These are phyloP conservation scores for Papilionanthe hybrid DNA, from an alignment of 116 monocot species.

Conservation along the genomic window DNA sequence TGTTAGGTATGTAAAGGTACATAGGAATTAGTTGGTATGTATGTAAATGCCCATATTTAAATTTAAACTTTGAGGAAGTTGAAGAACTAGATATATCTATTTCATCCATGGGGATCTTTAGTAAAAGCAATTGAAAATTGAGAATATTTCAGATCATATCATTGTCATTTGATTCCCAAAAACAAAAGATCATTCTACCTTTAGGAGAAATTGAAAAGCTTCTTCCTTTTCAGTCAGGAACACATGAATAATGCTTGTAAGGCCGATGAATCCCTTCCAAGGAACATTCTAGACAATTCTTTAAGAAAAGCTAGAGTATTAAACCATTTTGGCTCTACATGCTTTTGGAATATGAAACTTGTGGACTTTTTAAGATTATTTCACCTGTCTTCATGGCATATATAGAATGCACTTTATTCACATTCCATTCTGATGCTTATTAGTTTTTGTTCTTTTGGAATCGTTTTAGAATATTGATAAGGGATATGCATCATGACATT, in stretches of 20 bases:
- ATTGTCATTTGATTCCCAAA: not conserved
- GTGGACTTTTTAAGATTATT: not conserved
- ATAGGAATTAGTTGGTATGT: no score
- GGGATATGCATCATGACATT: no score
- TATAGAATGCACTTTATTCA: not conserved
- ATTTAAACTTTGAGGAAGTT: not conserved
- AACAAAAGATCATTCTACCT: not conserved
- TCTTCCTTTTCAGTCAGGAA: not conserved
- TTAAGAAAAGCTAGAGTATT: not conserved
- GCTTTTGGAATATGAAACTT: not conserved
- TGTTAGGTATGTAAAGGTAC: no score
- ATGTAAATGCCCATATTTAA: not conserved
- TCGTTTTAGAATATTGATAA: not conserved
- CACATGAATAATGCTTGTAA: constrained; percentile 1
- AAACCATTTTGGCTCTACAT: not conserved
- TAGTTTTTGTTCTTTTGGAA: not conserved
- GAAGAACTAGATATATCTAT: not conserved
- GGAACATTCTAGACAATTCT: not conserved
- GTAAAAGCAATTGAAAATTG: not conserved
- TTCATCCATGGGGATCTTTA: not conserved
- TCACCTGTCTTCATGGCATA: not conserved
- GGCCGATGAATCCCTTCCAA: not conserved
- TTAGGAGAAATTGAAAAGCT: not conserved
- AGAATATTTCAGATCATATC: not conserved
- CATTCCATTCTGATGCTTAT: not conserved